Evolutionary conservation across 352 stramenopile genomes (phyloP).

Genomic region (Globisporangium viniferum): DNA sequence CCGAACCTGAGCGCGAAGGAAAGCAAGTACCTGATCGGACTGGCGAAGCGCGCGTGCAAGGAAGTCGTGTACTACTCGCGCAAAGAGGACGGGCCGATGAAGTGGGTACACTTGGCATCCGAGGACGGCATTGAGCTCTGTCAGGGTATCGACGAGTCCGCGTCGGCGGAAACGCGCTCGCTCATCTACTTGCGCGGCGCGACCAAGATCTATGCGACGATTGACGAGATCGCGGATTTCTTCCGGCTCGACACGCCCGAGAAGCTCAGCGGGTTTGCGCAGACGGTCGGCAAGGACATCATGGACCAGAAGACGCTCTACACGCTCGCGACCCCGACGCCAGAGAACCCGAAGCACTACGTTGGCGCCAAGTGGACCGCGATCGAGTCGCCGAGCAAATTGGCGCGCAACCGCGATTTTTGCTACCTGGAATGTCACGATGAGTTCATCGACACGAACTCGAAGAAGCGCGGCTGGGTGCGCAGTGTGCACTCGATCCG

Average conservation of each 20-base stretch:
- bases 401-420: conserved; percentile 78
- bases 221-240: conserved; percentile 81
- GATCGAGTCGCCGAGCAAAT: conserved; percentile 68
- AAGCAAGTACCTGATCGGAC: conserved; percentile 57
- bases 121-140: conserved; percentile 73
- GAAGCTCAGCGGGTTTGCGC: conserved; percentile 65
- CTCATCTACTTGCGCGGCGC: conserved; percentile 70
- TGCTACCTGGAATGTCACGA: conserved; percentile 84
- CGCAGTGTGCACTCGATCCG: conserved; percentile 78
- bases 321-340: conserved; percentile 52
- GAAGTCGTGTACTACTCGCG: conserved; percentile 85
- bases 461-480: conserved; percentile 69
- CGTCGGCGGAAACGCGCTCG: conserved; percentile 4
- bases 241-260: conserved; percentile 70
- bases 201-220: conserved; percentile 68
- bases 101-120: conserved; percentile 73
- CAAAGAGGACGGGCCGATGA: conserved; percentile 59
- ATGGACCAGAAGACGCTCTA: conserved; percentile 79
- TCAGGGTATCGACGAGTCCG: conserved; percentile 58
- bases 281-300: conserved; percentile 74
- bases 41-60: conserved; percentile 80
- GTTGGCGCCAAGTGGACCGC: conserved; percentile 84
- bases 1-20: conserved; percentile 62
- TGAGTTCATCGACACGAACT: conserved; percentile 78
- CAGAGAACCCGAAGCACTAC: conserved; percentile 79